phyloP scores from a whole-genome alignment of 2,329 filamentous ascomycete species.

The Paraphoma chrysanthemicola region DNA sequence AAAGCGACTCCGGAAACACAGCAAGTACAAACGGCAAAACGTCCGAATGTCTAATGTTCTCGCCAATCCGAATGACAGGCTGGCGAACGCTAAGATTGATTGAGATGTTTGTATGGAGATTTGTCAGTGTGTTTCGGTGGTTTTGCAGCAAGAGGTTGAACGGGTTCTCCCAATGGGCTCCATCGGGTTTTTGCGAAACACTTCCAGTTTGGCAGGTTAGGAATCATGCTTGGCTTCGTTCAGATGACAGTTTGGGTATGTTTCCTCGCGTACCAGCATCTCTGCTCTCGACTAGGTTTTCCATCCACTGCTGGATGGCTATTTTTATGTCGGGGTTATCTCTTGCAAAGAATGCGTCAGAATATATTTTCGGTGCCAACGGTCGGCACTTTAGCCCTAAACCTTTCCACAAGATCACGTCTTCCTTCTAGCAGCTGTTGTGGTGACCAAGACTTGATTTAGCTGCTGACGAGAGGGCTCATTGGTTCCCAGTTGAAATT shows the following conservation, averaged over 20 bases:
- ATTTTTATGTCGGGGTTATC: constrained; percentile 15
- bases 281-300: constrained; percentile 13
- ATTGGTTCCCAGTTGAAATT: constrained; percentile 4
- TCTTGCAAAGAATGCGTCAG: constrained; percentile 29
- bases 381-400: constrained; percentile 6
- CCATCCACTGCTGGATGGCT: constrained; percentile 17
- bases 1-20: constrained; percentile 86
- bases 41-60: constrained; percentile 83
- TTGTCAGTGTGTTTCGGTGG: constrained; percentile 41
- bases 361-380: constrained; percentile 6
- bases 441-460: background rate
- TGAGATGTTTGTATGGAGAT: constrained; percentile 48
- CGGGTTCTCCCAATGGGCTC: constrained; percentile 13
- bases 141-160: constrained; percentile 14
- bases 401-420: background rate
- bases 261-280: constrained; percentile 19
- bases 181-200: constrained; percentile 39
- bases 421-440: background rate
- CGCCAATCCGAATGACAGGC: constrained; percentile 69
- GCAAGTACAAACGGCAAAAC: constrained; percentile 75
- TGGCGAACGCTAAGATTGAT: constrained; percentile 79
- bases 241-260: constrained; percentile 25
- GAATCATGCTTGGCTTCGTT: constrained; percentile 26
- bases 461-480: background rate
- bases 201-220: constrained; percentile 37